phyloP scores from a whole-genome alignment of 306 rosid genomes.

The Luffa acutangula region DNA sequence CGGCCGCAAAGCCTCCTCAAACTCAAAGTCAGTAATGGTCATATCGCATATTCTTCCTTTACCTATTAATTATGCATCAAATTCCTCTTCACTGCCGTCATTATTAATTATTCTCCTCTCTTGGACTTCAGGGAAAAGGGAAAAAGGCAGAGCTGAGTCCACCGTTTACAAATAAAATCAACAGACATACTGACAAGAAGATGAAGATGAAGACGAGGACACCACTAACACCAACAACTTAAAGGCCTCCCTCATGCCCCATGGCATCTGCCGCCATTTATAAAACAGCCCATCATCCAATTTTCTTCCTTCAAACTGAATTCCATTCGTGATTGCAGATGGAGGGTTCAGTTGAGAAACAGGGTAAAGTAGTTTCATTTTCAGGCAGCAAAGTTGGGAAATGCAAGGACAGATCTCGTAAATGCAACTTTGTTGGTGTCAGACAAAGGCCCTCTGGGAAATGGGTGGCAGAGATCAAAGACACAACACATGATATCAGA shows the following conservation, averaged over 20 bases:
- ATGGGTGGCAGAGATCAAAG: constrained; percentile 95
- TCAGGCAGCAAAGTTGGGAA: constrained; percentile 15
- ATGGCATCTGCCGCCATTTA: not conserved
- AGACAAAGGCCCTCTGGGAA: constrained; percentile 85
- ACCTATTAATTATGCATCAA: not conserved
- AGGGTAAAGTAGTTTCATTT: constrained; percentile 5
- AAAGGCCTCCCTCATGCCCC: not conserved
- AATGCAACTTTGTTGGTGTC: constrained; percentile 60
- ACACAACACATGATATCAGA: constrained; percentile 63
- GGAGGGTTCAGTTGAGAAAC: constrained; percentile 8
- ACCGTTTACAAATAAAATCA: not conserved
- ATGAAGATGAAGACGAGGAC: constrained; percentile 43
- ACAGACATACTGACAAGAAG: constrained; percentile 18
- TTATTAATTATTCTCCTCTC: not conserved
- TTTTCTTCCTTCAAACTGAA: not conserved
- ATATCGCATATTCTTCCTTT: not conserved
- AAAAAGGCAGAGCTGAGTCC: no score
- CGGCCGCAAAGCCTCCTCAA: no score
- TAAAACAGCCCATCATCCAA: not conserved
- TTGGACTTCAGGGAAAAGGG: no score
- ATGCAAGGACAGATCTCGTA: constrained; percentile 16
- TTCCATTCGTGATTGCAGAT: not conserved
- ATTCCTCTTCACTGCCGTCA: not conserved
- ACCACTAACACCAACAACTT: constrained; percentile 37
- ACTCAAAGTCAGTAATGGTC: not conserved